Base-by-base conservation (phyloP, 2,329 filamentous ascomycete genomes). In the Gnomoniopsis smithogilvyi region DNA sequence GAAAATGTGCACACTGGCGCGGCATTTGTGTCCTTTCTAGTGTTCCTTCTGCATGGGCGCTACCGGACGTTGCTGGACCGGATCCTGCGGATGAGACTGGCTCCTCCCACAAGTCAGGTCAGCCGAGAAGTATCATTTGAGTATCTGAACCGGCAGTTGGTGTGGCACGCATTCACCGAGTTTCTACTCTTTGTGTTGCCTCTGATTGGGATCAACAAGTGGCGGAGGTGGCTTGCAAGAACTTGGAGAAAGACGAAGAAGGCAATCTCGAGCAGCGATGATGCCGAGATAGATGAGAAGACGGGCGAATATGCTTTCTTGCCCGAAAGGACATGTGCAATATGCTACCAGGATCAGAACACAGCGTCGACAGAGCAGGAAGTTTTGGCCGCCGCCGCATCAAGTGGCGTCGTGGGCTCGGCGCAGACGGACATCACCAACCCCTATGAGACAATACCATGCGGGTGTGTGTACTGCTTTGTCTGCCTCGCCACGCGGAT, bases 111-210 rank as follows among this genome's bases (percentile, higher is more conserved):
- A 3, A 92, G 85, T 68, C 91, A 96, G 70, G 89, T 96, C 64
- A 91, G 86, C 70, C 84, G 94, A 34, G 92, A 98, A 73, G 93
- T 99, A 26, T 96, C 91, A 1, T 98, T 99, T 70, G 95, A 99
- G 75, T 98, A 97, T 69, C 84, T 98, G 52, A 99, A 99, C 72
- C 88, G 95, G 51, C 95, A 99, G 75, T 85, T 99, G 12, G 95
- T 99, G 41, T 99, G 95, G 95, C 95, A 99, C 74, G 95, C 95
- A n/a, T 96, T 99, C 68, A 99, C 95, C 26, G 95, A 99, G 72
- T 99, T 99, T 67, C 80, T 99, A n/a, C 83, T 99, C 34, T 99
- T 98, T 72, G 84, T 98, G 19, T 81, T 99, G n/a, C 95, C 95
- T 0, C 82, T 99, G n/a, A 90, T 99, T 46, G 95, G 95, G 54